Conservation (phyloP, 495 filamentous ascomycete species). For the Penicillium mononematosum region DNA sequence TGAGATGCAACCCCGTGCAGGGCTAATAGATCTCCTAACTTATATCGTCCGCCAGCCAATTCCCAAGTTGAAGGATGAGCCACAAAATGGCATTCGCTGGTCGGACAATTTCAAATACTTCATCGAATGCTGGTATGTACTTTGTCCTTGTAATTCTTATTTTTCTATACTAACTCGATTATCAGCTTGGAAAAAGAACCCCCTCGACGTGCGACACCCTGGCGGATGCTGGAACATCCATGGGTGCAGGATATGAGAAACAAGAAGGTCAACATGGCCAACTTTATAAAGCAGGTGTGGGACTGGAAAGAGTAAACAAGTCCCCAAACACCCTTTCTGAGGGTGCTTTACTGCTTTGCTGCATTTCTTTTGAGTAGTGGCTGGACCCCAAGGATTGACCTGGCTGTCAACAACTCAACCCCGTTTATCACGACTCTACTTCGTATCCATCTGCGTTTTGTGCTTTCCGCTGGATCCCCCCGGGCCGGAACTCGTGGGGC, state of each 20-base stretch:
- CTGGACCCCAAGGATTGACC: conserved; percentile 46
- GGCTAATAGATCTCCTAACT: conserved; percentile 89
- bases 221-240: conserved; percentile 98
- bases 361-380: conserved; percentile 36
- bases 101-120: conserved; percentile 98
- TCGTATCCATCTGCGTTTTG: conserved; percentile 18
- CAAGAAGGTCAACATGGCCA: conserved; percentile 95
- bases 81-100: conserved; percentile 76
- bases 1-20: conserved; percentile 82
- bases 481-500: conserved; percentile 29
- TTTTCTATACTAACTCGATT: conserved; percentile 8
- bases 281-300: conserved; percentile 91
- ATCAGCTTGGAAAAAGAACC: conserved; percentile 90
- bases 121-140: conserved; percentile 95
- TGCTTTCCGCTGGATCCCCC: conserved; percentile 21
- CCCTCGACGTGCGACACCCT: conserved; percentile 80
- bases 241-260: conserved; percentile 96
- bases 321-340: neutral
- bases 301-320: conserved; percentile 68
- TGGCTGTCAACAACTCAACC: conserved; percentile 45
- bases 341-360: conserved; percentile 20
- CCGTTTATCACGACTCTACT: conserved; percentile 15
- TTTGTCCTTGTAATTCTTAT: neutral
- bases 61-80: conserved; percentile 94
- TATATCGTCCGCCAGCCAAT: conserved; percentile 97